A percentile compares a stretch with the other conserved stretches of the same genome.
These are phyloP conservation scores for Tuber borchii DNA, from an alignment of 495 filamentous ascomycete species.

Conservation along the genomic window DNA sequence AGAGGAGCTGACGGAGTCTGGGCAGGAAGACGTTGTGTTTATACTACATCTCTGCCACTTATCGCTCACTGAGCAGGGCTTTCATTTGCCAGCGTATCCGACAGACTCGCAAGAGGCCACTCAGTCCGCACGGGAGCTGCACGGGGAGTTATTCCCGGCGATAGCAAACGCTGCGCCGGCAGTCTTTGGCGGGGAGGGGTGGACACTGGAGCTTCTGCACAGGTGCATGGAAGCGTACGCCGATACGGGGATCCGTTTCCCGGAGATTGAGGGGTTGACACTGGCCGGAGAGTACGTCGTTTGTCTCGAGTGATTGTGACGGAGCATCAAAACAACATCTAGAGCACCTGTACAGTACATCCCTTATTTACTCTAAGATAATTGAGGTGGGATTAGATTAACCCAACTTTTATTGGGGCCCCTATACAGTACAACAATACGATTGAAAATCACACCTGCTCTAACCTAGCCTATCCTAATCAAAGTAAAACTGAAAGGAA, in stretches of 20 bases:
- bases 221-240: slow-evolving; percentile 35
- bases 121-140: slow-evolving; percentile 19
- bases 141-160: slow-evolving; percentile 28
- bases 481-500: not conserved
- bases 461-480: not conserved
- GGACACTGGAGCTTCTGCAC: slow-evolving; percentile 30
- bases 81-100: not conserved
- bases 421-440: not conserved
- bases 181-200: slow-evolving; percentile 30
- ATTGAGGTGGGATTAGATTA: not conserved
- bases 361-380: not conserved
- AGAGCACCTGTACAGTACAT: not conserved
- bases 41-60: slow-evolving; percentile 36
- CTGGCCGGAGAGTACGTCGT: slow-evolving; percentile 10
- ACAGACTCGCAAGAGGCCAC: slow-evolving; percentile 5
- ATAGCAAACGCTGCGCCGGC: slow-evolving; percentile 18
- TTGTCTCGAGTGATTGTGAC: slow-evolving; percentile 12
- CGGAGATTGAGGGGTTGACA: slow-evolving; percentile 23
- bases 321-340: not conserved
- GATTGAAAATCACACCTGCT: not conserved
- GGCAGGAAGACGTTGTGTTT: slow-evolving; percentile 35
- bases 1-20: slow-evolving; percentile 19
- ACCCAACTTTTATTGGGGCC: not conserved
- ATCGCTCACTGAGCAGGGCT: slow-evolving; percentile 9
- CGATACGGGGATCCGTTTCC: not conserved